Evolutionary conservation across 2,329 filamentous ascomycete genomes (phyloP).

Genomic region (Alternaria angustiovoidea): DNA sequence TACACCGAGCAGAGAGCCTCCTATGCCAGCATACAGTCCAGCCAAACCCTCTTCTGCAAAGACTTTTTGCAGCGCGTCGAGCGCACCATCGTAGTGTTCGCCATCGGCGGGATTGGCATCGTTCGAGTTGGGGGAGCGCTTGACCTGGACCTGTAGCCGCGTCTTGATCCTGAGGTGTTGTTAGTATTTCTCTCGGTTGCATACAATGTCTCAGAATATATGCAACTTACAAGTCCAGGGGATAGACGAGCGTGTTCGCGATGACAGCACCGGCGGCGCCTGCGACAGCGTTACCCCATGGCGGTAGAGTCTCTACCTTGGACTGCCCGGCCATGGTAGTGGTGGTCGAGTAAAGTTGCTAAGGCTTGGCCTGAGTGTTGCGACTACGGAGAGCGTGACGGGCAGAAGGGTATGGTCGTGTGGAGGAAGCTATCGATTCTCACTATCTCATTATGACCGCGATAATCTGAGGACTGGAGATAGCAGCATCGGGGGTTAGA

Average conservation of each 20-base stretch:
- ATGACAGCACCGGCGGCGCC: slow-evolving; percentile 92
- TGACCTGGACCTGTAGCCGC: slow-evolving; percentile 92
- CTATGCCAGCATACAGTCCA: slow-evolving; percentile 89
- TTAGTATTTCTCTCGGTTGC: slow-evolving; percentile 14
- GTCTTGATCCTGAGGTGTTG: slow-evolving; percentile 81
- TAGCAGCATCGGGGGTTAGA: slow-evolving; percentile 13
- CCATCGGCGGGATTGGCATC: slow-evolving; percentile 58
- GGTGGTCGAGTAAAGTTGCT: slow-evolving; percentile 2
- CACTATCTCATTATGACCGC: slow-evolving; percentile 36
- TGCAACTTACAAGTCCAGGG: slow-evolving; percentile 84
- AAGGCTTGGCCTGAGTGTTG: slow-evolving; percentile 2
- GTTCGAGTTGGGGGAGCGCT: slow-evolving; percentile 58
- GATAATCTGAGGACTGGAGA: slow-evolving; percentile 10
- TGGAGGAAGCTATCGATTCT: slow-evolving; percentile 12
- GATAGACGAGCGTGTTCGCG: slow-evolving; percentile 95
- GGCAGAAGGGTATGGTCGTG: slow-evolving; percentile 18
- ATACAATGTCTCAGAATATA: neutral
- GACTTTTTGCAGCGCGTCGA: slow-evolving; percentile 90
- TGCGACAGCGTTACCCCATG: slow-evolving; percentile 92
- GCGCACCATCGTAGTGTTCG: slow-evolving; percentile 83
- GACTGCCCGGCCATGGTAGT: slow-evolving; percentile 62
- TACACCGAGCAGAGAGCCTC: slow-evolving; percentile 85
- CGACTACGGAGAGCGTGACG: slow-evolving; percentile 27
- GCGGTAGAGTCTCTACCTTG: slow-evolving; percentile 76
- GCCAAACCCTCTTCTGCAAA: slow-evolving; percentile 77